Conservation (phyloP, 805 yeast genomes). For the Torulaspora indica region DNA sequence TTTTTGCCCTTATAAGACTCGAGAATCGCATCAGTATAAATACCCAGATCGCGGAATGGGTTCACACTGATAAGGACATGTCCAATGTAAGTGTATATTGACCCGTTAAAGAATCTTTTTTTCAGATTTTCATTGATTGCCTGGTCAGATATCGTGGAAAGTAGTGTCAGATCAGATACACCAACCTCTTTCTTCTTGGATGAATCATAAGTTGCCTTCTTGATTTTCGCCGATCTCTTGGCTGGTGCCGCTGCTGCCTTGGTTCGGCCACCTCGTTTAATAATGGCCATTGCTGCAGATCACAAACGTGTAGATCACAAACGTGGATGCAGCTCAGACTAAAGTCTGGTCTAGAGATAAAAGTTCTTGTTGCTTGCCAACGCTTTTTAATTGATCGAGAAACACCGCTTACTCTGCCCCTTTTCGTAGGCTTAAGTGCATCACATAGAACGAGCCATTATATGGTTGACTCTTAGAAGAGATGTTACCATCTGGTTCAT, state of each 20-base stretch:
- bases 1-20: conserved; percentile 83
- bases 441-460: conserved; percentile 2
- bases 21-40: conserved; percentile 76
- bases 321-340: not conserved
- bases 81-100: conserved; percentile 90
- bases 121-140: conserved; percentile 87
- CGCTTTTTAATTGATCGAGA: conserved; percentile 1
- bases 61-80: conserved; percentile 93
- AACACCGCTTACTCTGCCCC: conserved; percentile 5
- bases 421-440: conserved; percentile 1
- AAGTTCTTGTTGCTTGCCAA: not conserved
- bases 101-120: conserved; percentile 81
- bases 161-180: conserved; percentile 85
- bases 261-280: conserved; percentile 67
- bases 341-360: not conserved
- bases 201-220: conserved; percentile 87
- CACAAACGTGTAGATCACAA: no score
- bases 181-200: conserved; percentile 96
- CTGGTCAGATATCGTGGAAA: conserved; percentile 85
- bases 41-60: conserved; percentile 94
- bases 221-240: conserved; percentile 51
- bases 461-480: not conserved
- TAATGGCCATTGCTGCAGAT: conserved; percentile 57
- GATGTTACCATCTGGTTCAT: not conserved
- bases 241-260: conserved; percentile 51